Evolutionary conservation across 2,329 filamentous ascomycete genomes (phyloP).

Genomic region (Dothideomycetes sp.): DNA sequence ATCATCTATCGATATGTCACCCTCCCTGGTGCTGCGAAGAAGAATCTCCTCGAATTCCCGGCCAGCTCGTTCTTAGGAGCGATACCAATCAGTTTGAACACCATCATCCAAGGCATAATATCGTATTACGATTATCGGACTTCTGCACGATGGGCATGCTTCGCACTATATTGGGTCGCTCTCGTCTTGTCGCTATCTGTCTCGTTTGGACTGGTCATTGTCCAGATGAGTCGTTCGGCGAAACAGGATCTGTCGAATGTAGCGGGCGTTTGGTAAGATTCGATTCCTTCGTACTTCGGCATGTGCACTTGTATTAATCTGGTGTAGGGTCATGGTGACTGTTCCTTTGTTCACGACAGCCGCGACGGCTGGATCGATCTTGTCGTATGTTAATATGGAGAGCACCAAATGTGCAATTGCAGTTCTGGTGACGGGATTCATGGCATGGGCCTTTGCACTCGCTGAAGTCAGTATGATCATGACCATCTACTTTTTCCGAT

Average conservation of each 20-base stretch:
- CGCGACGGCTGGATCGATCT: not conserved
- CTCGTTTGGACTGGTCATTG: slow-evolving; percentile 16
- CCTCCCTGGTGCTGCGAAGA: slow-evolving; percentile 16
- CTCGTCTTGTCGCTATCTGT: slow-evolving; percentile 15
- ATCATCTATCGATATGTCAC: slow-evolving; percentile 15
- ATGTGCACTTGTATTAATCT: too few relatives aligned
- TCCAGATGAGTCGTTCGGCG: slow-evolving; percentile 15
- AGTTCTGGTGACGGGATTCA: slow-evolving; percentile 7
- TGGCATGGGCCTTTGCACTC: slow-evolving; percentile 11
- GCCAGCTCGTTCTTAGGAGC: slow-evolving; percentile 20
- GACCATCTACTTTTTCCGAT: slow-evolving; percentile 15
- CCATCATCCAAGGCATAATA: slow-evolving; percentile 19
- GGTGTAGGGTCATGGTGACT: slow-evolving; percentile 9
- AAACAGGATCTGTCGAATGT: slow-evolving; percentile 17
- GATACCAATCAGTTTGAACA: slow-evolving; percentile 19
- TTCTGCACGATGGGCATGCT: slow-evolving; percentile 17
- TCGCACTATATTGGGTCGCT: slow-evolving; percentile 20
- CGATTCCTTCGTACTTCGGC: too few relatives aligned
- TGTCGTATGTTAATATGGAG: slow-evolving; percentile 3
- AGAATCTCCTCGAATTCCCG: slow-evolving; percentile 19
- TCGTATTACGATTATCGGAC: slow-evolving; percentile 19
- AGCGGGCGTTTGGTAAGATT: slow-evolving; percentile 15
- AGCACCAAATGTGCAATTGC: slow-evolving; percentile 12
- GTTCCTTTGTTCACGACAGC: slow-evolving; percentile 7
- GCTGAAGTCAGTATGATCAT: slow-evolving; percentile 7